A percentile compares a stretch with the other conserved stretches of the same genome.
Evolutionary conservation across 129 eudicot species (phyloP).

Genomic region (Helichrysum umbraculigerum): DNA sequence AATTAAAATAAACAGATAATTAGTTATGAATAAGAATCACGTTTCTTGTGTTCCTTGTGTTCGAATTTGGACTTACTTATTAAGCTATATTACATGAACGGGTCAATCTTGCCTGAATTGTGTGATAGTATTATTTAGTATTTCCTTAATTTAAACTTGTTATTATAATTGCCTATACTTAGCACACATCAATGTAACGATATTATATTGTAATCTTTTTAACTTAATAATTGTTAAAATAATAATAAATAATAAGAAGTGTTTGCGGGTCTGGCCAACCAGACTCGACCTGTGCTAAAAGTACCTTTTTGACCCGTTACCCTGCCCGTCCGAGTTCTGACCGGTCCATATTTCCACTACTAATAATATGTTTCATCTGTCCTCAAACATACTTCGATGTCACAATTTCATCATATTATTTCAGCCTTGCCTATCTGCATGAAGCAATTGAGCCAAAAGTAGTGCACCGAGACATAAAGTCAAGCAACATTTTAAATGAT

Average conservation of each 20-base stretch:
- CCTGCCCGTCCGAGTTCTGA: not conserved
- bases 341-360: not conserved
- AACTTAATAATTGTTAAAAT: not conserved
- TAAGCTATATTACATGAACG: too few species aligned
- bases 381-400: slow-evolving; percentile 16
- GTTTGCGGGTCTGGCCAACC: not conserved
- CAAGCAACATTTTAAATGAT: slow-evolving; percentile 79
- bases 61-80: too few species aligned
- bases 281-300: not conserved
- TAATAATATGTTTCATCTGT: not conserved
- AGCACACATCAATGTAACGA: too few species aligned
- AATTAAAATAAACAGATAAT: too few species aligned
- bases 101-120: too few species aligned
- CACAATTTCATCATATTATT: slow-evolving; percentile 27
- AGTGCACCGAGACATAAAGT: slow-evolving; percentile 85
- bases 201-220: not conserved
- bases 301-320: slow-evolving; percentile 5
- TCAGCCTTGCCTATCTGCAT: slow-evolving; percentile 85
- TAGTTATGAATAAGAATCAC: too few species aligned
- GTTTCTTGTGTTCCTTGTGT: too few species aligned
- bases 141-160: too few species aligned
- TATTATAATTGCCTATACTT: too few species aligned
- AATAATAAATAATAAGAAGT: not conserved
- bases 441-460: slow-evolving; percentile 94
- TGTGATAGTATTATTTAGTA: too few species aligned